A percentile compares a stretch with the other conserved stretches of the same genome.
Evolutionary conservation across 2,329 filamentous ascomycete genomes (phyloP).

Genomic region (Neurospora sp.): DNA sequence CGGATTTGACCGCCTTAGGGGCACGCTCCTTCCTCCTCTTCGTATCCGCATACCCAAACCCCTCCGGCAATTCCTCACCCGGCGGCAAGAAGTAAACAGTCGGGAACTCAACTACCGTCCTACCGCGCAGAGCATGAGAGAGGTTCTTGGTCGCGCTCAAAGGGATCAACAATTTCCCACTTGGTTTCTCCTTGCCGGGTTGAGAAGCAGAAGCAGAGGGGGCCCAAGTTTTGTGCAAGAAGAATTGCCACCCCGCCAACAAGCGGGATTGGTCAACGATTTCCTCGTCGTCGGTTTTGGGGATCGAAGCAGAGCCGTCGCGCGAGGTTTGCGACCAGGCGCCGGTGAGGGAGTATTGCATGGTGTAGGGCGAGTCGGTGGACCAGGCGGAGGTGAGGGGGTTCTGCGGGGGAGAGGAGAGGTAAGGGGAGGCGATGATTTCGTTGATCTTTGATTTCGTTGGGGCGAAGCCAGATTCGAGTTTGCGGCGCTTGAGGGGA

Average conservation of each 20-base stretch:
- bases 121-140: slow-evolving; percentile 40
- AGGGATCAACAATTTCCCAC: slow-evolving; percentile 38
- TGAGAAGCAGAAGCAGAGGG: neutral
- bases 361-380: slow-evolving; percentile 8
- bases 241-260: slow-evolving; percentile 18
- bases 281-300: slow-evolving; percentile 14
- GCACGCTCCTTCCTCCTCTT: neutral
- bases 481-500: slow-evolving; percentile 1
- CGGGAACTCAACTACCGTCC: slow-evolving; percentile 60
- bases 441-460: neutral
- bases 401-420: slow-evolving; percentile 11
- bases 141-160: slow-evolving; percentile 39
- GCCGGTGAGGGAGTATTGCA: slow-evolving; percentile 17
- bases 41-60: slow-evolving; percentile 4
- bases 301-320: slow-evolving; percentile 1
- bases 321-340: slow-evolving; percentile 16
- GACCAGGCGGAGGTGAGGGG: slow-evolving; percentile 13
- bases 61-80: slow-evolving; percentile 12
- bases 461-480: slow-evolving; percentile 3
- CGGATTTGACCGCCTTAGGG: neutral
- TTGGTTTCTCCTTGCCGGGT: neutral
- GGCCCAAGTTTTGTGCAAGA: slow-evolving; percentile 9
- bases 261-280: neutral
- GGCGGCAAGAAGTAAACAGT: slow-evolving; percentile 52
- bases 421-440: neutral